Percentiles rank a stretch among this genome's conserved stretches.
Conservation (phyloP, 129 eudicot species). For the Solidago caesia region DNA sequence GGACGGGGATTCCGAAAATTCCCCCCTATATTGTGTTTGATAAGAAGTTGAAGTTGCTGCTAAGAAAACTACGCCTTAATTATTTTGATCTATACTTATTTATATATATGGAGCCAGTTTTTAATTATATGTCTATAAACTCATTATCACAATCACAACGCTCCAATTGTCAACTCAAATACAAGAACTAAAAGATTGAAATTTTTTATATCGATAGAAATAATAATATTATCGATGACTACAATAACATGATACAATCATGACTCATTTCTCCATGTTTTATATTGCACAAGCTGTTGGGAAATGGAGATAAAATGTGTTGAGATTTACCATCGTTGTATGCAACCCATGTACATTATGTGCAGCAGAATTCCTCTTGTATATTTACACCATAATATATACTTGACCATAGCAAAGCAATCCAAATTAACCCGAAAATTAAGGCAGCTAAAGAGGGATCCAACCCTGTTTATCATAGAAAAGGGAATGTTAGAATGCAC, state of each 20-base stretch:
- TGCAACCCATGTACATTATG: constrained; percentile 18
- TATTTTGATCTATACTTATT: too few relatives aligned
- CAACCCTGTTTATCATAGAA: constrained; percentile 56
- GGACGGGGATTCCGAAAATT: too few relatives aligned
- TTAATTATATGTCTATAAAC: too few relatives aligned
- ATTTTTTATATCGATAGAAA: neutral
- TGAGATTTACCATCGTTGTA: constrained; percentile 8
- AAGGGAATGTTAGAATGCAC: neutral
- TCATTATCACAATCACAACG: too few relatives aligned
- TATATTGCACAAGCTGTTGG: constrained; percentile 7
- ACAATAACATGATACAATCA: constrained; percentile 13
- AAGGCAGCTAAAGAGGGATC: constrained; percentile 54
- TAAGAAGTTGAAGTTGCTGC: too few relatives aligned
- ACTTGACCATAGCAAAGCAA: neutral
- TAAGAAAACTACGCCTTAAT: too few relatives aligned
- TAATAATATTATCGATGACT: neutral
- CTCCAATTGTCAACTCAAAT: too few relatives aligned
- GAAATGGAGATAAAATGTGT: constrained; percentile 10
- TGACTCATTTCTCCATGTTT: constrained; percentile 21
- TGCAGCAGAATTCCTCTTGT: constrained; percentile 15
- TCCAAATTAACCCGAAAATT: constrained; percentile 18
- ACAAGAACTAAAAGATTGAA: too few relatives aligned
- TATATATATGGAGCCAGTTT: too few relatives aligned
- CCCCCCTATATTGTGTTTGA: too few relatives aligned
- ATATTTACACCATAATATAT: constrained; percentile 27